A percentile compares a stretch with the other conserved stretches of the same genome.
phyloP scores from a whole-genome alignment of 1,284 basidiomycete species.

The Bondarzewia mesenterica region DNA sequence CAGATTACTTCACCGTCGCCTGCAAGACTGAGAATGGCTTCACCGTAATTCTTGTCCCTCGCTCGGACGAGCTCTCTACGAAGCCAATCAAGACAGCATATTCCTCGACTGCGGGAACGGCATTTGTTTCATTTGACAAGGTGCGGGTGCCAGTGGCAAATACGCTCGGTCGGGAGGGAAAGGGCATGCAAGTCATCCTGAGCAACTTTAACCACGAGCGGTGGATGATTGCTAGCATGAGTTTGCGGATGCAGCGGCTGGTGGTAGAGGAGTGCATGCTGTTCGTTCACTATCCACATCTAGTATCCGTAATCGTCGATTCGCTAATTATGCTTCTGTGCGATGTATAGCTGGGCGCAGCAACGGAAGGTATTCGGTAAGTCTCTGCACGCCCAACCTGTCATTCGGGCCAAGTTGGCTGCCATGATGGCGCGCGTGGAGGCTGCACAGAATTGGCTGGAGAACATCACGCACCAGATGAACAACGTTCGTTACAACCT shows the following conservation, averaged over 20 bases:
- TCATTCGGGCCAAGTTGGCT: conserved; percentile 84
- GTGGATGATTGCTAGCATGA: conserved; percentile 77
- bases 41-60: conserved; percentile 81
- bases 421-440: conserved; percentile 87
- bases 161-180: conserved; percentile 80
- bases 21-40: conserved; percentile 76
- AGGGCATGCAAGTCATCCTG: conserved; percentile 83
- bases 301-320: no score
- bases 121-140: conserved; percentile 89
- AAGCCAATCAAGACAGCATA: conserved; percentile 90
- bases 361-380: conserved; percentile 86
- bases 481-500: conserved; percentile 55
- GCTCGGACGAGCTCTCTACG: conserved; percentile 77
- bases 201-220: conserved; percentile 82
- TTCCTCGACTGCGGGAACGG: conserved; percentile 80
- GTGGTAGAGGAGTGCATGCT: conserved; percentile 69
- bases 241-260: conserved; percentile 62
- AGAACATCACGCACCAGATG: conserved; percentile 88
- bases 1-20: conserved; percentile 75
- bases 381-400: conserved; percentile 84
- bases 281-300: no score
- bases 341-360: conserved; percentile 56
- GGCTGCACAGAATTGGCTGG: conserved; percentile 84
- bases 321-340: neutral
- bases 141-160: conserved; percentile 82